A percentile compares a stretch with the other conserved stretches of the same genome.
phyloP scores from a whole-genome alignment of 257 asterid species.

The Nicotiana undulata region DNA sequence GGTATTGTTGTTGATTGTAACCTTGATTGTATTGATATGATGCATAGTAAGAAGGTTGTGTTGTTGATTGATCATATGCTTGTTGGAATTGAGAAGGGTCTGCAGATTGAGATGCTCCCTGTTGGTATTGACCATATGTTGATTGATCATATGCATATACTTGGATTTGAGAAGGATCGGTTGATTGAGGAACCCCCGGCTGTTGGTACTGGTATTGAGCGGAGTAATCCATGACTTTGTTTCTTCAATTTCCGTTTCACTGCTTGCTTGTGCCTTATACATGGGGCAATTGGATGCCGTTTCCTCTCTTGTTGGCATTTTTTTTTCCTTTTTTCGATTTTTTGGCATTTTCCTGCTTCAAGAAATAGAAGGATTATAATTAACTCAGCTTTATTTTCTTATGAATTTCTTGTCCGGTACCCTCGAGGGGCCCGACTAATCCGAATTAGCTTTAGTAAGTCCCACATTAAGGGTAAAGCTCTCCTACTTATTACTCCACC shows the following conservation, averaged over 20 bases:
- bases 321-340: too few species aligned
- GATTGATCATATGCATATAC: constrained; percentile 14
- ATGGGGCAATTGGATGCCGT: not conserved
- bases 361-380: not conserved
- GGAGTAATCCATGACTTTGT: constrained; percentile 9
- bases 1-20: constrained; percentile 18
- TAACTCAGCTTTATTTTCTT: too few species aligned
- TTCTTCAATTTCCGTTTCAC: not conserved
- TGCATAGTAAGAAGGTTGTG: constrained; percentile 7
- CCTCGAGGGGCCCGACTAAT: too few species aligned
- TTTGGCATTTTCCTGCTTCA: not conserved
- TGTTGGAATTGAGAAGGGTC: constrained; percentile 20
- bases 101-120: constrained; percentile 9
- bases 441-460: too few species aligned
- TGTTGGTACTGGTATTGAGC: constrained; percentile 15
- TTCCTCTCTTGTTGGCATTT: not conserved
- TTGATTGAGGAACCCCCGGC: constrained; percentile 5
- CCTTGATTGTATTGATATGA: not conserved
- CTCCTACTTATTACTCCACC: too few species aligned
- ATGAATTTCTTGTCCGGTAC: too few species aligned
- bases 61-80: constrained; percentile 22
- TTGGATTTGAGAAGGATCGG: constrained; percentile 21
- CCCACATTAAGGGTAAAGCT: too few species aligned
- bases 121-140: constrained; percentile 11
- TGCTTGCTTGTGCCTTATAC: not conserved